A percentile compares a stretch with the other conserved stretches of the same genome.
These are phyloP conservation scores for Monosporascus cannonballus DNA, from an alignment of 2,329 filamentous ascomycete genomes.

Conservation along the genomic window DNA sequence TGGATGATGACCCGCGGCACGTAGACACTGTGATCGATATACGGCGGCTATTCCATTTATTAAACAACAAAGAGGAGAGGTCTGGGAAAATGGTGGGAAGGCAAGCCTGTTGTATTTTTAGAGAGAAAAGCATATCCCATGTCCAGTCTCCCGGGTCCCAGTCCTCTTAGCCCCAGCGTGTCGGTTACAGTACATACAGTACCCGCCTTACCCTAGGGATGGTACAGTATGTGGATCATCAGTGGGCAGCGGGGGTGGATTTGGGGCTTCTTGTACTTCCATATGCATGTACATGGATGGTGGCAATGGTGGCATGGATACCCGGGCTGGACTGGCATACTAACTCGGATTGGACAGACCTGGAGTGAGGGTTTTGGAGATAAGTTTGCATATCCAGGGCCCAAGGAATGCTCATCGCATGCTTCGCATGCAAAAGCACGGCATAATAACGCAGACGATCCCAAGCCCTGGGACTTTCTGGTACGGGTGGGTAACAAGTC, in stretches of 20 bases:
- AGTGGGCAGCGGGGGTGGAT: not conserved
- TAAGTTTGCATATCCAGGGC: not conserved
- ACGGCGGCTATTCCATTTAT: not conserved
- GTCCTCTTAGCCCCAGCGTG: not conserved
- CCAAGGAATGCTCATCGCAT: not conserved
- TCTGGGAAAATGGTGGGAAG: not conserved
- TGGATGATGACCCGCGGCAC: not conserved
- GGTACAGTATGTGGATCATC: not conserved
- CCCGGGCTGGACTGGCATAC: not conserved
- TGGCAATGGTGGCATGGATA: not conserved
- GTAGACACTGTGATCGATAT: no score
- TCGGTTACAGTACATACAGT: not conserved
- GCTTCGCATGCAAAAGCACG: not conserved
- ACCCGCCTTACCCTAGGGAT: not conserved
- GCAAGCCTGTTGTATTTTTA: not conserved
- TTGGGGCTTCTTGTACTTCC: no score
- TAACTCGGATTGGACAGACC: not conserved
- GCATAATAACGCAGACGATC: not conserved
- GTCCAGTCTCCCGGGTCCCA: not conserved
- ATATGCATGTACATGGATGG: no score
- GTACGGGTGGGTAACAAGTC: not conserved
- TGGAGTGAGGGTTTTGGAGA: no score
- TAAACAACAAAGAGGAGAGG: not conserved
- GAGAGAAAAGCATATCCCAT: not conserved
- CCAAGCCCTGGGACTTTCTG: not conserved